Base-by-base conservation (phyloP, 192 early-diverging fungal species). In the Podochytrium sp. region DNA sequence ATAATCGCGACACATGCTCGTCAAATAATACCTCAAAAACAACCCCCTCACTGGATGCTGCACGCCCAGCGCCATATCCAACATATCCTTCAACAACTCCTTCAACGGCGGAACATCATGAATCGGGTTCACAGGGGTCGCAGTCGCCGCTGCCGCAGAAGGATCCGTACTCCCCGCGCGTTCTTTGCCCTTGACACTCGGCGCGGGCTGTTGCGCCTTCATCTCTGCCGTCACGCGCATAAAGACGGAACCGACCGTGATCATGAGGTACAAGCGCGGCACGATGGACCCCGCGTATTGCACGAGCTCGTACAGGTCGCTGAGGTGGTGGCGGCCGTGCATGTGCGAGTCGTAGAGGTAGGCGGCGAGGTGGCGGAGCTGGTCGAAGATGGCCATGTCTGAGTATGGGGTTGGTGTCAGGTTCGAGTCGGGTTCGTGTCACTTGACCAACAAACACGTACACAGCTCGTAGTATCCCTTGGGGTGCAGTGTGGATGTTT, bases 381-480 rank as follows among this genome's bases (percentile, higher is more conserved):
- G 94, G 82, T 99, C 97, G 82, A 99, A 99, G 30, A 96, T 92
- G 61, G 95, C 93, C 93, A 99, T 95, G 79, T 98, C 93, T 93
- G 69, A 25, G 51, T 47, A 27, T 73, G 4, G 52, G 20, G 29
- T 59, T 29, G 37, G 60, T 6, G 30, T 25, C 1, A 39, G 2
- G 23, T 23, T 25, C 35, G 16, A 40, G 1, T 69, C 0, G 1
- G 25, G 0, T 20, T 55, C 0, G 0, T 1, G 52, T 20, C 7
- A 47, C n/a, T 20, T 23, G 30, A 73, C 20, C 18, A 39, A 18
- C 3, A 38, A 39, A 34, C 32, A 89, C 87, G 76, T 88, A 91
- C 93, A 99, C n/a, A 99, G 90, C 83, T 99, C 97, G 82, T 99
- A 99, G 84, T 99, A 99, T 78, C 92, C 94, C 81, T 98, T 98